These are phyloP conservation scores for Umbilicus rupestris DNA, from an alignment of 164 flowering plant genomes.

Conservation along the genomic window DNA sequence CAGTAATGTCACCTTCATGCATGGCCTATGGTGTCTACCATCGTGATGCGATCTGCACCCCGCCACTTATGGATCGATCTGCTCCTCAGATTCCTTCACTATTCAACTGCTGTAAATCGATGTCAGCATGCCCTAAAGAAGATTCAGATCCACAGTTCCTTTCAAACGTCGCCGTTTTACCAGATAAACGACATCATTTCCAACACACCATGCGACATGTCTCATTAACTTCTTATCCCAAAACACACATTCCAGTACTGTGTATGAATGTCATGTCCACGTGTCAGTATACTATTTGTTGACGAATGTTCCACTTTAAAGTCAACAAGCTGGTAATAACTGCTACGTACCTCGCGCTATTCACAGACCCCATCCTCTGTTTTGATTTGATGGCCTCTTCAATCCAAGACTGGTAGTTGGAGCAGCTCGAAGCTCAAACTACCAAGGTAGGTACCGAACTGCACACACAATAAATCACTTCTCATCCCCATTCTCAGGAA, in stretches of 20 bases:
- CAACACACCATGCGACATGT: too few relatives aligned
- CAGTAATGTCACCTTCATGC: neutral
- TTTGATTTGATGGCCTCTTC: neutral
- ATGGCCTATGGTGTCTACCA: neutral
- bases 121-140: too few relatives aligned
- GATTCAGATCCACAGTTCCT: neutral
- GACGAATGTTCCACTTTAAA: neutral
- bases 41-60: constrained; percentile 1
- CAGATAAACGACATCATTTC: too few relatives aligned
- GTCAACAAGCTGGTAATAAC: constrained; percentile 1
- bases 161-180: neutral
- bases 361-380: too few relatives aligned
- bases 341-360: neutral
- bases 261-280: neutral
- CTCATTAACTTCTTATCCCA: neutral
- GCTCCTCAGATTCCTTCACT: neutral
- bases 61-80: neutral
- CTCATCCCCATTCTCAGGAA: neutral
- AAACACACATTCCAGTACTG: neutral
- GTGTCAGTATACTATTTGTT: neutral
- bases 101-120: neutral
- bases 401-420: neutral
- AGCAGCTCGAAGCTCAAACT: neutral
- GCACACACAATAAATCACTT: neutral
- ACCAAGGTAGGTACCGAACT: neutral